These are phyloP conservation scores for Urtica urens DNA, from an alignment of 306 rosid species.

Conservation along the genomic window DNA sequence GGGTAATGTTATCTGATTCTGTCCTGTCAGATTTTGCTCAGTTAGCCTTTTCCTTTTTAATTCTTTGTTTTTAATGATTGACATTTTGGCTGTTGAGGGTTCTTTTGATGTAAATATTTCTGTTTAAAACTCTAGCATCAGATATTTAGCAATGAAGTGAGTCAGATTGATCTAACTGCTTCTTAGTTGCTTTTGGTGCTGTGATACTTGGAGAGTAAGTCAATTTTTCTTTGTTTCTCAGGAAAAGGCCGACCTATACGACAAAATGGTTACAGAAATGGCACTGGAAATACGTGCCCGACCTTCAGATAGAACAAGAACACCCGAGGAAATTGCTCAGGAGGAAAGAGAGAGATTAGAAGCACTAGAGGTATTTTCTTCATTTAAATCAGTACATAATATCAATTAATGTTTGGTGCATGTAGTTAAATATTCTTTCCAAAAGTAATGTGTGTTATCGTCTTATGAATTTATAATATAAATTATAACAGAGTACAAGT, in stretches of 20 bases:
- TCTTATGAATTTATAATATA: no score
- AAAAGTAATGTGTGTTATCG: no score
- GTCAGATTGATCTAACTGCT: neutral
- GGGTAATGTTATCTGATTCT: slow-evolving; percentile 33
- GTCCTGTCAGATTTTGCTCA: neutral
- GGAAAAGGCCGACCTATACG: slow-evolving; percentile 70
- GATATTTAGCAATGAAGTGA: neutral
- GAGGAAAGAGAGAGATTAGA: slow-evolving; percentile 80
- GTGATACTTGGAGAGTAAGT: slow-evolving; percentile 8
- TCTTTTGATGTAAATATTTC: no score
- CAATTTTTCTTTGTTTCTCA: slow-evolving; percentile 30
- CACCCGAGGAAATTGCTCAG: slow-evolving; percentile 87
- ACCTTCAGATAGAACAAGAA: slow-evolving; percentile 78
- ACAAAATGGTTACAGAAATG: slow-evolving; percentile 59
- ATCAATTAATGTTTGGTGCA: no score
- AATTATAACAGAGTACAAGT: no score
- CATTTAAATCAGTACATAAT: neutral
- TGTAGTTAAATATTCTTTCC: no score
- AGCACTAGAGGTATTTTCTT: slow-evolving; percentile 52
- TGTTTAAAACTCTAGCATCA: no score
- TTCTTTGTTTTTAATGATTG: neutral
- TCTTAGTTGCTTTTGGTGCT: no score
- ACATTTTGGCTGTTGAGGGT: neutral
- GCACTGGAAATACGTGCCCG: slow-evolving; percentile 79
- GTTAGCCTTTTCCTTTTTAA: neutral